These are phyloP conservation scores for Sarocladium strictum DNA, from an alignment of 2,329 filamentous ascomycete species.

Conservation along the genomic window DNA sequence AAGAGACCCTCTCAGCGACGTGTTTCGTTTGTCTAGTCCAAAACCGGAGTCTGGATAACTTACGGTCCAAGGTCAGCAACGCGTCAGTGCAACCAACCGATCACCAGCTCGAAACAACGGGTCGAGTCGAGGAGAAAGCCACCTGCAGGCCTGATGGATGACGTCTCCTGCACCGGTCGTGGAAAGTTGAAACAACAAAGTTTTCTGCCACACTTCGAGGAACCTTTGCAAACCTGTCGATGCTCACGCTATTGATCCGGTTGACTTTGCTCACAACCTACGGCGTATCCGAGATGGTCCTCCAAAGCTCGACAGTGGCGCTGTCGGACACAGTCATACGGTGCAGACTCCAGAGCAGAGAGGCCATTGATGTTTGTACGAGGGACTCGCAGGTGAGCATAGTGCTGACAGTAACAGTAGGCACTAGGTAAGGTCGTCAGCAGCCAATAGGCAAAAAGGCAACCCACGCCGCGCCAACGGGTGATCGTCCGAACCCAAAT, in stretches of 20 bases:
- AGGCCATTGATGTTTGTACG: constrained; percentile 33
- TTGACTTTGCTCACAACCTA: neutral
- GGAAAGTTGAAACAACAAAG: neutral
- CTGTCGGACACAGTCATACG: constrained; percentile 40
- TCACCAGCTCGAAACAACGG: too few species aligned
- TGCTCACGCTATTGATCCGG: neutral
- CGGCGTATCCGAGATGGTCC: neutral
- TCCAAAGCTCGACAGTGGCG: constrained; percentile 32
- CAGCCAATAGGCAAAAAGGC: too few species aligned
- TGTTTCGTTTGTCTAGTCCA: too few species aligned
- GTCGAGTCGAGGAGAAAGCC: neutral
- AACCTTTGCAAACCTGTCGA: neutral
- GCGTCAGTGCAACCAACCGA: too few species aligned
- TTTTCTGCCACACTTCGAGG: neutral
- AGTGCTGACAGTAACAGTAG: constrained; percentile 23
- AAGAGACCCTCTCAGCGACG: too few species aligned
- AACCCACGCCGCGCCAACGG: too few species aligned
- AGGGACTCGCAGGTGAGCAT: constrained; percentile 41
- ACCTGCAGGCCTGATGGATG: neutral
- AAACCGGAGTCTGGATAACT: too few species aligned
- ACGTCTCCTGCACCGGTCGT: neutral
- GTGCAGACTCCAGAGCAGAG: too few species aligned
- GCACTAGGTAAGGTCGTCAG: constrained; percentile 44
- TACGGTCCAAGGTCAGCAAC: too few species aligned
- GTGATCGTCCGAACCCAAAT: too few species aligned